Percentiles rank a stretch among this genome's conserved stretches.
Evolutionary conservation across 1,284 basidiomycete genomes (phyloP).

Genomic region (Cutaneotrichosporon dermatis): DNA sequence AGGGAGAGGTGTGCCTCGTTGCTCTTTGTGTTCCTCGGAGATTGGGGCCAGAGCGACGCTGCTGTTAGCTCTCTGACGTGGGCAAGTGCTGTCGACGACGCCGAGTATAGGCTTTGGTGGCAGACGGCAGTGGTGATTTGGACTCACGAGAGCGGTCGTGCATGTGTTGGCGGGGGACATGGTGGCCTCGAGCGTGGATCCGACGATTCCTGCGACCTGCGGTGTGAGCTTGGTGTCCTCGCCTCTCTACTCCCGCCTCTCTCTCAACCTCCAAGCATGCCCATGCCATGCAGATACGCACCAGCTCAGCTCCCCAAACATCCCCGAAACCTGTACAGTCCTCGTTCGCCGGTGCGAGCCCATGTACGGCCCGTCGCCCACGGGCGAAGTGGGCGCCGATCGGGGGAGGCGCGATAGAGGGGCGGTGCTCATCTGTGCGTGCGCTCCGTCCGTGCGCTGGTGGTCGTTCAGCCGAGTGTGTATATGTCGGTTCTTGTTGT

Average conservation of each 20-base stretch:
- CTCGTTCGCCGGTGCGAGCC: background rate
- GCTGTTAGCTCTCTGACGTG: background rate
- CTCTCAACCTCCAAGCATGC: background rate
- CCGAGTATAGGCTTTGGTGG: no score
- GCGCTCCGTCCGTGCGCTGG: no score
- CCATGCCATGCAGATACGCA: background rate
- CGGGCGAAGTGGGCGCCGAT: no score
- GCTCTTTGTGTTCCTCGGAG: background rate
- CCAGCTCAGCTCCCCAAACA: slow-evolving; percentile 1
- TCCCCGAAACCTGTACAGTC: background rate
- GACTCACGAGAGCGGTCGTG: background rate
- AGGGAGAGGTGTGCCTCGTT: background rate
- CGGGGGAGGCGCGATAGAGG: no score
- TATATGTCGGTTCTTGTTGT: no score
- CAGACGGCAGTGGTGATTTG: no score
- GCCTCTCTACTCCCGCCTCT: background rate
- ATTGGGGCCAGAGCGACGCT: background rate
- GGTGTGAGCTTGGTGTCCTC: background rate
- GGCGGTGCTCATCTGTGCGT: no score
- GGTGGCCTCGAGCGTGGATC: slow-evolving; percentile 1
- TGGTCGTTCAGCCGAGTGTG: no score
- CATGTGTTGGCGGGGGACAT: background rate
- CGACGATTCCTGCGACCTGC: background rate
- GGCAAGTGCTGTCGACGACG: no score
- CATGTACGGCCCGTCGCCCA: no score